Conservation (phyloP, 2,329 filamentous ascomycete genomes). For the Penicillium rolfsii region DNA sequence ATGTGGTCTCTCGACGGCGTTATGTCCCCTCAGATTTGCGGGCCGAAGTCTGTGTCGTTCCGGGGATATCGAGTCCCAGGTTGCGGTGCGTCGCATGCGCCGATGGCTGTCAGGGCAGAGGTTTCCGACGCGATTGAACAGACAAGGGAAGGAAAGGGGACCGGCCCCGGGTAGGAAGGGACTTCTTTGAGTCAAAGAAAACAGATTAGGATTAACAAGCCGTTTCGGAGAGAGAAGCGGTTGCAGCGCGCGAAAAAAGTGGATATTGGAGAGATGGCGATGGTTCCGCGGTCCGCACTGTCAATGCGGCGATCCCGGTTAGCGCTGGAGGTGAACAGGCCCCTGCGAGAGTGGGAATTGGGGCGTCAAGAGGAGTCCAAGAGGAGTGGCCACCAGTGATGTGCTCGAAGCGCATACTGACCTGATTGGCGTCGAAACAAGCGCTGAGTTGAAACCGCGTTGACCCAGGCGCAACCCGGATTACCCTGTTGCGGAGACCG, state of each 20-base stretch:
- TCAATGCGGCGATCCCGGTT: slow-evolving; percentile 21
- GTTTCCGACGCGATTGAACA: slow-evolving; percentile 6
- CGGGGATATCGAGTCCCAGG: slow-evolving; percentile 9
- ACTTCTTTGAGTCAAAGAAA: background rate
- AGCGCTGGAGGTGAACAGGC: slow-evolving; percentile 16
- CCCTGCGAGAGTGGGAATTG: slow-evolving; percentile 5
- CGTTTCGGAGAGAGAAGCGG: slow-evolving; percentile 6
- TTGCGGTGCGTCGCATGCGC: slow-evolving; percentile 17
- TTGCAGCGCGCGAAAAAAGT: slow-evolving; percentile 19
- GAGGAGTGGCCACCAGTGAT: background rate
- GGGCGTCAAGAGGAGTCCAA: background rate
- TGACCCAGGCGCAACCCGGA: slow-evolving; percentile 16
- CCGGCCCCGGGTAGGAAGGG: slow-evolving; percentile 19
- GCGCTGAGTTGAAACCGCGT: slow-evolving; percentile 3
- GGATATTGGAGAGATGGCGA: slow-evolving; percentile 24
- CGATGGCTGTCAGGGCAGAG: slow-evolving; percentile 6
- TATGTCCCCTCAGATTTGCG: background rate
- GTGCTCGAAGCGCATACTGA: background rate
- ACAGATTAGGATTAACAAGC: slow-evolving; percentile 21
- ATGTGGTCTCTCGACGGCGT: background rate
- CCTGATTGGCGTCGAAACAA: slow-evolving; percentile 3
- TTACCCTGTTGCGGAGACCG: slow-evolving; percentile 11
- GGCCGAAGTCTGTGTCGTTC: slow-evolving; percentile 1
- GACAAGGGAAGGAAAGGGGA: slow-evolving; percentile 12
- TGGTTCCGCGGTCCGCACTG: slow-evolving; percentile 23